Base-by-base conservation (phyloP, 2,329 filamentous ascomycete species). In the Colletotrichum tofieldiae region DNA sequence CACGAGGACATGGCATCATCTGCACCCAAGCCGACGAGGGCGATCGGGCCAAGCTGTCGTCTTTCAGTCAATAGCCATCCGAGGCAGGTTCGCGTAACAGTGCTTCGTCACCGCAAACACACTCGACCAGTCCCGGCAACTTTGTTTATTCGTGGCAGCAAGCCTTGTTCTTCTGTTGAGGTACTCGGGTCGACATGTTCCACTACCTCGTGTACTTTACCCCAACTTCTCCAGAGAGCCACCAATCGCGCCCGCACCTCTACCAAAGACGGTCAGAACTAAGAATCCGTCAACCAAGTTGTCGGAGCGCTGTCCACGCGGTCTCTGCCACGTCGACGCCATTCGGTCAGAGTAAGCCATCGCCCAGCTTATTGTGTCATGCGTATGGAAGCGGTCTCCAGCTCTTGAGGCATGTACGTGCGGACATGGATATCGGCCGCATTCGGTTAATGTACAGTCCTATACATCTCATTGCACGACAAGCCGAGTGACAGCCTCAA, bases 161-260 rank as follows among this genome's bases (percentile, higher is more conserved):
- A n/a, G 55, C 45, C 51, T 55, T 20, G n/a, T 41, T 35, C 32
- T 51, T 37, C 16, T 4, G 14, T 14, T 23, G 14, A 37, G 23
- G 45, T 29, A 52, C 37, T 69, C 39, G 45, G 54, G 37, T n/a
- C n/a, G 18, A 41, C 23, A 65, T 41, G 70, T 65, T 35, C 47
- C 65, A 55, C 29, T 61, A 72, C 69, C 35, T 69, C 23, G 54
- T 59, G 52, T 60, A 72, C 69, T 47, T 72, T 56, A 63, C 43
- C 45, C 43, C 35, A 23, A 59, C 35, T 39, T 35, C 54, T 7
- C 52, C 45, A 9, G 32, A 58, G 41, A 56, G 69, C 60, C 68
- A 63, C 47, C 43, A 52, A 16, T 29, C 47, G 65, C 65, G 51
- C 65, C 65, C 58, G 43, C 58, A 39, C 56, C 49, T 43, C 41